These are phyloP conservation scores for Saccharomycopsis schoenii DNA, from an alignment of 805 yeast genomes.

Conservation along the genomic window DNA sequence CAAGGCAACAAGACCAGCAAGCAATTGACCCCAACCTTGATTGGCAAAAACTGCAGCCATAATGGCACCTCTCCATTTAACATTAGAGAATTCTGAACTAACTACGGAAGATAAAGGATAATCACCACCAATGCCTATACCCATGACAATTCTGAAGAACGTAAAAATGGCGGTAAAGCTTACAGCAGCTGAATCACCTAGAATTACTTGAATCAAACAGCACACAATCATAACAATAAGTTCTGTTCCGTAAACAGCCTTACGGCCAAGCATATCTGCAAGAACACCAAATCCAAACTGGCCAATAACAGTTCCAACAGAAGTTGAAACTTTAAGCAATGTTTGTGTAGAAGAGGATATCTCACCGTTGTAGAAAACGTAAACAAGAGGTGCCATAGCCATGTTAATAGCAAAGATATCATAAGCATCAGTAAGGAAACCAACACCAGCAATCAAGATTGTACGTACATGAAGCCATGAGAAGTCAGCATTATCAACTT, in stretches of 20 bases:
- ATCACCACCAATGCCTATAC: conserved; percentile 97
- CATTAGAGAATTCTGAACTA: conserved; percentile 85
- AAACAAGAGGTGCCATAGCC: conserved; percentile 68
- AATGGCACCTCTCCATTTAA: conserved; percentile 96
- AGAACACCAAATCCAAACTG: conserved; percentile 76
- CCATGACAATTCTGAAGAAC: conserved; percentile 78
- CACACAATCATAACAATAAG: conserved; percentile 76
- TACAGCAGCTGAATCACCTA: conserved; percentile 65
- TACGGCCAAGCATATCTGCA: conserved; percentile 80
- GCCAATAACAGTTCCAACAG: conserved; percentile 91
- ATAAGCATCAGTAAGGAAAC: conserved; percentile 87
- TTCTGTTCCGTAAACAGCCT: conserved; percentile 79
- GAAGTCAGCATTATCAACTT: conserved; percentile 68
- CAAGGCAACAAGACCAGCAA: conserved; percentile 78
- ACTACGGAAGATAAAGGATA: conserved; percentile 87
- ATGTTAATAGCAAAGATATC: conserved; percentile 86
- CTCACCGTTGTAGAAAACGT: conserved; percentile 57
- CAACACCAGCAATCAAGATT: conserved; percentile 79
- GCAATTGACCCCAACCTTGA: conserved; percentile 93
- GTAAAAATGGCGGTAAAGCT: conserved; percentile 65
- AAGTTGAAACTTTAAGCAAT: conserved; percentile 75
- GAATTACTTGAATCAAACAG: conserved; percentile 64
- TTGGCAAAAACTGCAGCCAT: conserved; percentile 95
- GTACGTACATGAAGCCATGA: conserved; percentile 81
- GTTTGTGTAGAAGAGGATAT: conserved; percentile 69